These are phyloP conservation scores for Ogataea nitratoaversa DNA, from an alignment of 805 yeast species.

Conservation along the genomic window DNA sequence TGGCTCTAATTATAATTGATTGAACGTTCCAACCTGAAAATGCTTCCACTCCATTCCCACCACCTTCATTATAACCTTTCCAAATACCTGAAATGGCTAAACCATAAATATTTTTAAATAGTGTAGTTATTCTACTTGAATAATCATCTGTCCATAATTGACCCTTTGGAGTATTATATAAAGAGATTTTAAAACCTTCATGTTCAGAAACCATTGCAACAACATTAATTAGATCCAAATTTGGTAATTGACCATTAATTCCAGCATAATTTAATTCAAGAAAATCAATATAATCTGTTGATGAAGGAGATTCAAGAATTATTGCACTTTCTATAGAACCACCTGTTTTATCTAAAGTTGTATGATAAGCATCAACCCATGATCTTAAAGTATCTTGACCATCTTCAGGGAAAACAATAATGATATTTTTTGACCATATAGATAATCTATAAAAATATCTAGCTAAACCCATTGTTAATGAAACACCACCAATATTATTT, in stretches of 20 bases:
- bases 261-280: slow-evolving; percentile 81
- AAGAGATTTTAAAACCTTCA: slow-evolving; percentile 66
- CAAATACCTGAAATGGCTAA: slow-evolving; percentile 67
- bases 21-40: slow-evolving; percentile 97
- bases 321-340: slow-evolving; percentile 92
- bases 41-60: slow-evolving; percentile 72
- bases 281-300: slow-evolving; percentile 63
- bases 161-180: slow-evolving; percentile 54
- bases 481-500: slow-evolving; percentile 75
- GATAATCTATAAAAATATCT: slow-evolving; percentile 82
- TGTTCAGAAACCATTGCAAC: slow-evolving; percentile 71
- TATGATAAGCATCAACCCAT: slow-evolving; percentile 95
- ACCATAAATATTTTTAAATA: slow-evolving; percentile 62
- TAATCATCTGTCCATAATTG: slow-evolving; percentile 47
- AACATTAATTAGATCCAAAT: slow-evolving; percentile 81
- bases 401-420: slow-evolving; percentile 77
- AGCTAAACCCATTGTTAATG: slow-evolving; percentile 68
- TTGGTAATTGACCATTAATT: slow-evolving; percentile 92
- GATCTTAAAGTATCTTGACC: slow-evolving; percentile 63
- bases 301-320: slow-evolving; percentile 69
- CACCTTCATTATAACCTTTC: slow-evolving; percentile 16
- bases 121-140: slow-evolving; percentile 50
- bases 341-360: slow-evolving; percentile 77
- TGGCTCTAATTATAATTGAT: slow-evolving; percentile 75
- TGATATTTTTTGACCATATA: slow-evolving; percentile 92